Evolutionary conservation across 345 rosid genomes (phyloP).

Genomic region (Linum tenue): DNA sequence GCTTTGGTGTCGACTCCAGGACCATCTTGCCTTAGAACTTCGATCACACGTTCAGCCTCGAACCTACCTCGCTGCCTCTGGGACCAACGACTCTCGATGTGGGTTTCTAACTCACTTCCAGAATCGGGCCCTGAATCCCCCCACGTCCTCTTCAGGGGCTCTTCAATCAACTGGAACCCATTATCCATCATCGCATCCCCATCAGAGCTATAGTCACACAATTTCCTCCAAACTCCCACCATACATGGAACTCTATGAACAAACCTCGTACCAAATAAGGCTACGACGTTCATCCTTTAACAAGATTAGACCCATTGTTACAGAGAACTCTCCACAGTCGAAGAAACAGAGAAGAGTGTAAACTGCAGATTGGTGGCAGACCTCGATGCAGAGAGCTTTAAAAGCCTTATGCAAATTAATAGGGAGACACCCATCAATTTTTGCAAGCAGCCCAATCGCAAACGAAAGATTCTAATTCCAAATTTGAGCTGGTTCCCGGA

Average conservation of each 20-base stretch:
- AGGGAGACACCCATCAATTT: conserved; percentile 19
- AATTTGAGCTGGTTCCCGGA: too few species aligned
- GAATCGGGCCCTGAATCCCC: conserved; percentile 25
- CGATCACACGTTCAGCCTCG: conserved; percentile 48
- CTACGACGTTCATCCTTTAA: conserved; percentile 38
- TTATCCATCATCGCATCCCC: conserved; percentile 18
- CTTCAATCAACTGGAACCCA: conserved; percentile 45
- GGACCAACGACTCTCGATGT: conserved; percentile 10
- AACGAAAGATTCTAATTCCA: too few species aligned
- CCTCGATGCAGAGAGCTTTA: conserved; percentile 2
- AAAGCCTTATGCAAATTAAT: neutral
- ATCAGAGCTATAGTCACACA: conserved; percentile 29
- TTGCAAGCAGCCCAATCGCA: too few species aligned
- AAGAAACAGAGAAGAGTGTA: too few species aligned
- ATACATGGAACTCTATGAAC: conserved; percentile 29
- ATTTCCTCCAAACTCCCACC: conserved; percentile 29
- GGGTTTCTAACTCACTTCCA: conserved; percentile 20
- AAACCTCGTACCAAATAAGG: conserved; percentile 33
- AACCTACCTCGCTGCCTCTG: conserved; percentile 23
- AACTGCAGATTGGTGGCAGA: neutral
- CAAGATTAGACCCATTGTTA: conserved; percentile 36
- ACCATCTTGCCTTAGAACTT: conserved; percentile 48
- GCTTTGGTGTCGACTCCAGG: conserved; percentile 44
- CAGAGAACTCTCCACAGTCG: neutral
- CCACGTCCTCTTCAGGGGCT: conserved; percentile 44